Base-by-base conservation (phyloP, 108 stramenopile genomes). In the Nitzschia sp. region DNA sequence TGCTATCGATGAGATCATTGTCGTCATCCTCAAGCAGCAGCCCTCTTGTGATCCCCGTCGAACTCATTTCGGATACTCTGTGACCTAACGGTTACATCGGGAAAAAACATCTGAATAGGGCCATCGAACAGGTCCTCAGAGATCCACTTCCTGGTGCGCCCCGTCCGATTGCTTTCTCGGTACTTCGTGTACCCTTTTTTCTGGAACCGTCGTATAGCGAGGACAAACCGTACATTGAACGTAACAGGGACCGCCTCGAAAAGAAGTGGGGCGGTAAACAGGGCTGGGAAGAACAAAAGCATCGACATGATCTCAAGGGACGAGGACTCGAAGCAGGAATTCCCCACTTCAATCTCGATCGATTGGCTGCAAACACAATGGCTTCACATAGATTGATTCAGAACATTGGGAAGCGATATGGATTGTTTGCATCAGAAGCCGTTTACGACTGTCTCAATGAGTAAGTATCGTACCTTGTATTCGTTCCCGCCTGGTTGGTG, bases 1-100 rank as follows among this genome's bases (percentile, higher is more conserved):
- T 11, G 6, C 38, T 6, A 11, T 41, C 11, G 6, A 11, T 41
- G 38, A 41, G 38, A 41, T 6, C 11, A 41, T 41, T 41, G 6
- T 41, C 38, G 13, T 41, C 38, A 13, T 6, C 38, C 6, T 13
- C 13, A 11, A 13, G 38, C 6, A 41, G 17, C 19, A 16, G 21
- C 5, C 48, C 80, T 1, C 44, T 66, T 1, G 85, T 91, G 17
- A 62, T 91, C 36, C 83, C 86, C 9, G 69, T 91, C 34, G 90
- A 91, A 61, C 76, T 91, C 33, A 60, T 92, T 29, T 81, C 79
- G 15, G 91, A 92, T 70, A 92, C 91, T 19, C 66, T 92, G 63
- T 92, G 91, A 92, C 91, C 91, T 57, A 92, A 72, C 44, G 63
- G 72, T 36, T 94, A 85, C 73, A 89, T 94, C 46, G 93, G 90